Conservation (phyloP, 1,139 yeast species). For the Taphrina deformans region DNA sequence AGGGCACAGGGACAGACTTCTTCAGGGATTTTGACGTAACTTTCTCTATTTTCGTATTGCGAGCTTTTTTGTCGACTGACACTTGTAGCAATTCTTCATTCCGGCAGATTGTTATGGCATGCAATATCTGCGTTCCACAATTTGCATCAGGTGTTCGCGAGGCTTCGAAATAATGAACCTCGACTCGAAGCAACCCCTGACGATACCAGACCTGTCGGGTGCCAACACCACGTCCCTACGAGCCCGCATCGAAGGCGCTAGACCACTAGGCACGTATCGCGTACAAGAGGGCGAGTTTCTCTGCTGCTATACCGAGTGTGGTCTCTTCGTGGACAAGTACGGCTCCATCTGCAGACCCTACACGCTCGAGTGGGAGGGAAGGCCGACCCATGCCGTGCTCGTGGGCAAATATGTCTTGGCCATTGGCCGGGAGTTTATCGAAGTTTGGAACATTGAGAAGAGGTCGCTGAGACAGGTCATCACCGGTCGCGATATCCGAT, state of each 20-base stretch:
- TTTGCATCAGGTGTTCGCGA: conserved; percentile 64
- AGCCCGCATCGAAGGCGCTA: conserved; percentile 37
- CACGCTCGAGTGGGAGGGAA: conserved; percentile 62
- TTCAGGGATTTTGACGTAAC: conserved; percentile 46
- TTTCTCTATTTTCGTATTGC: no score
- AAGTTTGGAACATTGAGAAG: conserved; percentile 58
- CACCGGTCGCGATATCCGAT: conserved; percentile 62
- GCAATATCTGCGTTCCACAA: conserved; percentile 50
- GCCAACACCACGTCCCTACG: conserved; percentile 31
- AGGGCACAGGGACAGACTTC: conserved; percentile 42
- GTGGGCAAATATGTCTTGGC: conserved; percentile 61
- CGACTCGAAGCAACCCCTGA: conserved; percentile 58
- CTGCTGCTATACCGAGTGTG: conserved; percentile 71
- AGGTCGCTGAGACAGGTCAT: conserved; percentile 68
- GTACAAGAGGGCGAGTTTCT: conserved; percentile 58
- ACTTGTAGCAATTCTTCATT: conserved; percentile 40
- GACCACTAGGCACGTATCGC: conserved; percentile 66
- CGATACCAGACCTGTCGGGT: conserved; percentile 52
- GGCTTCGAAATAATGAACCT: conserved; percentile 70
- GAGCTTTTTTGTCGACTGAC: not conserved
- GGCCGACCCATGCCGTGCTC: conserved; percentile 59
- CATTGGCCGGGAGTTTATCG: conserved; percentile 68
- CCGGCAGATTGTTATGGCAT: conserved; percentile 45
- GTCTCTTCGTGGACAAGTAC: conserved; percentile 64
- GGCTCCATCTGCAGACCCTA: conserved; percentile 63